Conservation (phyloP, 176 grass and related monocot species). For the sorghum (Sorghum bicolor) region DNA sequence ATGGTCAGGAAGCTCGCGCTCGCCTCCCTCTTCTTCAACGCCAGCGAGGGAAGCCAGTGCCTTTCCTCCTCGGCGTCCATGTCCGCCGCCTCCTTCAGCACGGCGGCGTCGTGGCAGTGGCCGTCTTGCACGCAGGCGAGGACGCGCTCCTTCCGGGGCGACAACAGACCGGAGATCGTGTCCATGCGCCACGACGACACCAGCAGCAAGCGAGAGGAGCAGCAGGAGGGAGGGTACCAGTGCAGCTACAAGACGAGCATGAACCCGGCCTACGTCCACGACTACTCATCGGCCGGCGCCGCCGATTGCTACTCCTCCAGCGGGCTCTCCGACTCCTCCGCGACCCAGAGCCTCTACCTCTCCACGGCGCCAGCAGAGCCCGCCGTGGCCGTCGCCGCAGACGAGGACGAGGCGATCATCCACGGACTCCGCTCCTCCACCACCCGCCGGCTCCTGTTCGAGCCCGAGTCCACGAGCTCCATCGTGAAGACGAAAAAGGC, state of each 20-base stretch:
- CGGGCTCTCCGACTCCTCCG: background rate
- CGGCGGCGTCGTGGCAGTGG: constrained; percentile 36
- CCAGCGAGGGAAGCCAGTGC: constrained; percentile 18
- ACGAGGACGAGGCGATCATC: constrained; percentile 31
- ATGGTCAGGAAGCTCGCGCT: constrained; percentile 55
- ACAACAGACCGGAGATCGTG: background rate
- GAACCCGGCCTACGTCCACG: constrained; percentile 26
- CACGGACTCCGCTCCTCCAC: constrained; percentile 39
- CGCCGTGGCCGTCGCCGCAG: background rate
- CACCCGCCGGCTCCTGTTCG: constrained; percentile 46
- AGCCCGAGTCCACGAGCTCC: constrained; percentile 44
- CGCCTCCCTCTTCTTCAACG: constrained; percentile 45
- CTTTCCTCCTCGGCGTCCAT: constrained; percentile 24
- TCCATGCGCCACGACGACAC: constrained; percentile 6
- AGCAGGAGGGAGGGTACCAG: background rate
- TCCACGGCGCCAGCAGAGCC: constrained; percentile 3
- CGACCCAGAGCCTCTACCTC: background rate
- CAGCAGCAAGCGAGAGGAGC: background rate
- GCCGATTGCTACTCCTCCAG: background rate
- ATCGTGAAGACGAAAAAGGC: constrained; percentile 18
- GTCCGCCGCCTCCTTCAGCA: constrained; percentile 18
- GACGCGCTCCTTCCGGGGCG: constrained; percentile 36
- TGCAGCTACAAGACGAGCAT: constrained; percentile 10
- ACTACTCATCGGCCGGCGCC: background rate
- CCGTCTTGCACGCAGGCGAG: constrained; percentile 39